Evolutionary conservation across 257 asterid genomes (phyloP).

Genomic region (Fraxinus quadrangulata): DNA sequence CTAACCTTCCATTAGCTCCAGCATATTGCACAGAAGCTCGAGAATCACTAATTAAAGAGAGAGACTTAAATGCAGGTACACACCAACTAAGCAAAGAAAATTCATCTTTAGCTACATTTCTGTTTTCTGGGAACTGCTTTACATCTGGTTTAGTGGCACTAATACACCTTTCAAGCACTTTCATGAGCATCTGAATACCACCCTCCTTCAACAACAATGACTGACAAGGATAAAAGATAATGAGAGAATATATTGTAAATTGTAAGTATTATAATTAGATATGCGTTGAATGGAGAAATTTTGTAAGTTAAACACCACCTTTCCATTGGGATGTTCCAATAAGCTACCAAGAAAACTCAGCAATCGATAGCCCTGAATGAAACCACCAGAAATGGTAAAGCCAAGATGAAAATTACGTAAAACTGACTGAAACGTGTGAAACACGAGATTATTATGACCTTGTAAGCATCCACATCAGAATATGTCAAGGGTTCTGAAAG

Average conservation of each 20-base stretch:
- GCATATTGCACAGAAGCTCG: constrained; percentile 44
- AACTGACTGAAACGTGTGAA: constrained; percentile 11
- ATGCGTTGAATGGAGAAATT: constrained; percentile 14
- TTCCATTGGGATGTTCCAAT: constrained; percentile 89
- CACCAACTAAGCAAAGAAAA: constrained; percentile 62
- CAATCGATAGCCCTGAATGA: constrained; percentile 62
- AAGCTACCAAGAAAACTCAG: constrained; percentile 72
- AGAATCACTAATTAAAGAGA: constrained; percentile 59
- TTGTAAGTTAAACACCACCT: constrained; percentile 48
- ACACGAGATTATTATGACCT: constrained; percentile 46
- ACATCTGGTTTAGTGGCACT: constrained; percentile 48
- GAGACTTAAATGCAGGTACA: constrained; percentile 62
- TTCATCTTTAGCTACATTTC: constrained; percentile 36
- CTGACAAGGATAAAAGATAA: constrained; percentile 43
- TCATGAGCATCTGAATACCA: constrained; percentile 58
- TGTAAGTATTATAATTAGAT: background rate
- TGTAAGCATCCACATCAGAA: constrained; percentile 71
- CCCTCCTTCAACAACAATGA: constrained; percentile 68
- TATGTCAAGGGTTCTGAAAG: constrained; percentile 53
- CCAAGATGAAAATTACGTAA: constrained; percentile 18
- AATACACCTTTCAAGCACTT: constrained; percentile 70
- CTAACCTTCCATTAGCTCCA: constrained; percentile 60
- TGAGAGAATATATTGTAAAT: constrained; percentile 22
- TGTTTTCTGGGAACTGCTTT: constrained; percentile 50
- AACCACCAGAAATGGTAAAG: constrained; percentile 13